Evolutionary conservation across 768 basidiomycete species (phyloP), one percentile per base, ranked within the genome.

Genomic region (Cystofilobasidium ferigula): DNA sequence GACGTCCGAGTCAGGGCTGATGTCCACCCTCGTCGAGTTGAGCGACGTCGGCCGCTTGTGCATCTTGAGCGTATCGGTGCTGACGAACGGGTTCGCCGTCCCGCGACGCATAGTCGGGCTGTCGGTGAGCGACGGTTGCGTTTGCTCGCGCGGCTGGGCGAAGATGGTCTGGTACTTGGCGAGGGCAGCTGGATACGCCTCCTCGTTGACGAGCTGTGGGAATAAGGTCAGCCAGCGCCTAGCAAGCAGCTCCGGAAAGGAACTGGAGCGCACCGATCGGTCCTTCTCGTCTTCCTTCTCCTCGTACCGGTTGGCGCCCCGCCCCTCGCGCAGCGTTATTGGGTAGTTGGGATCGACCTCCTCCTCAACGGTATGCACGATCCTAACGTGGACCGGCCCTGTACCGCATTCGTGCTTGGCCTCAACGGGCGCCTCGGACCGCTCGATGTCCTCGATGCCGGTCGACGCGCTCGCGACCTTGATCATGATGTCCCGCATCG

Each of bases 41-140:
- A 54, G 28, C 30, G 51, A 54, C 28, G 51, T 54, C 16, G 51
- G 3, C 7, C 51, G 51, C 18, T 32, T 26, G 3, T 28, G 26
- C 51, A 54, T 54, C 51, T 54, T 28, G 51, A 54, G 51, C 51
- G 51, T 54, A 28, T 54, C 51, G 51, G 51, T 54, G 28, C 28
- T 30, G 18, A 30, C 30, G 51, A 54, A 54, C 51, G 51, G 51
- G 30, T n/a, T 42, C 40, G 20, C 40, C 10, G 40, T 42, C 20
- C 40, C 40, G 40, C 40, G 40, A 42, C 40, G 40, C 10, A 10
- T 10, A 20, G 40, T 10, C 10, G 40, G 20, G 40, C 10, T 42
- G 10, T 54, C 48, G 10, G 48, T 54, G 18, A 14, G 8, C 14
- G 51, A 2, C 28, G 51, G 30, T 18, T 1, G 26, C 28, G 51